Evolutionary conservation across 106 monocot genomes (phyloP), one percentile per base, ranked within the genome.

Genomic region (Iris macrosiphon): DNA sequence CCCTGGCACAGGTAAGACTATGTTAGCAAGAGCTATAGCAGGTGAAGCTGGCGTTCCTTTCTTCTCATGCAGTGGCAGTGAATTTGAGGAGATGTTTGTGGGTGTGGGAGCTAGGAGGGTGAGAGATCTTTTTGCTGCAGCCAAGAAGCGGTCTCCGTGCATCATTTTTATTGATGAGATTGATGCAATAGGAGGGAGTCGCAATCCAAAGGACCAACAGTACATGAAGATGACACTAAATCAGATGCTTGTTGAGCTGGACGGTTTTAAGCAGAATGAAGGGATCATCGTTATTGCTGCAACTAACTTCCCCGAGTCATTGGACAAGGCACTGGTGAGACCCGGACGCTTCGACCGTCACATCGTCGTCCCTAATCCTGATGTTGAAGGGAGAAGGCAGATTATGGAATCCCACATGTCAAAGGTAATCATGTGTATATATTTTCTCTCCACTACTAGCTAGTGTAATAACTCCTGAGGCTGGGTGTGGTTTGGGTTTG

Each of bases 211-310:
- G 69, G 98, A 98, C 47, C 98, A 98, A 53, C 98, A 98, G 54
- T 98, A 98, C 64, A 98, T 98, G 98, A 98, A 91, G 67, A 98
- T 98, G 98, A 98, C 98, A 0, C 66, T 98, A 31, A 98, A 98
- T 51, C 98, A 98, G 67, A 51, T 98, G 67, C 80, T 98, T 37
- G 98, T 98, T n/a, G 98, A 98, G 43, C 48, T 98, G 15, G 98
- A 98, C 69, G 98, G 98, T 29, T 98, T 98, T 65, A 98, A 98
- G 70, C 98, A 98, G 73, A 98, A 91, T 52, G 98, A 98, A 53
- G 98, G 98, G 1, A 98, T 98, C 28, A 98, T 98, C 44, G 98
- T 98, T 20, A 84, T 98, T 81, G 98, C 98, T 25, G 98, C 98
- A 6, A 98, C 98, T 10, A 98, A 98, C 67, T 98, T 98, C 48